Conservation (phyloP, 768 basidiomycete species). For the Pleurotus tuoliensis region DNA sequence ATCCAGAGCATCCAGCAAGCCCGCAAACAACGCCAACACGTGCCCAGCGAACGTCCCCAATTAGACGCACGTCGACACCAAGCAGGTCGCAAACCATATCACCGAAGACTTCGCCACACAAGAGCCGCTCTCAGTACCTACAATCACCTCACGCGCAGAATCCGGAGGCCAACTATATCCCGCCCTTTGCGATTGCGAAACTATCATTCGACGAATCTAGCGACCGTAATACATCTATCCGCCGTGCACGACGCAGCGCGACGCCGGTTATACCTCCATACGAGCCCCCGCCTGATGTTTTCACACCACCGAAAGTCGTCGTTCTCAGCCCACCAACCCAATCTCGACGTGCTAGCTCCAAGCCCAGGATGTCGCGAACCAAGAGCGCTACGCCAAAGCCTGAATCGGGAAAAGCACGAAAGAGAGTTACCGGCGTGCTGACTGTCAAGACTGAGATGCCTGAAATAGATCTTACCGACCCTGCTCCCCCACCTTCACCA, state of each 20-base stretch:
- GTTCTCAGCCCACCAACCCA: slow-evolving; percentile 36
- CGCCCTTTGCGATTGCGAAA: slow-evolving; percentile 23
- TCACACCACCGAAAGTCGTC: slow-evolving; percentile 68
- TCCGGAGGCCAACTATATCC: slow-evolving; percentile 46
- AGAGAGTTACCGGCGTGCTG: slow-evolving; percentile 5
- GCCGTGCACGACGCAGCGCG: slow-evolving; percentile 34
- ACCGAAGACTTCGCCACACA: slow-evolving; percentile 15
- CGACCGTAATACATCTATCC: neutral
- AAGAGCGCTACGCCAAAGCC: slow-evolving; percentile 14
- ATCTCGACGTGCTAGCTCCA: slow-evolving; percentile 15
- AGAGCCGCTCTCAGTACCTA: slow-evolving; percentile 19
- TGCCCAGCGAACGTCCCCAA: slow-evolving; percentile 5
- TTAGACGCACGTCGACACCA: slow-evolving; percentile 12
- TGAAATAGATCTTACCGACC: slow-evolving; percentile 51
- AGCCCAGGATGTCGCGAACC: slow-evolving; percentile 12
- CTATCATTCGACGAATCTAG: slow-evolving; percentile 3
- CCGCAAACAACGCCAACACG: slow-evolving; percentile 20
- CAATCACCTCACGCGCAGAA: slow-evolving; percentile 45
- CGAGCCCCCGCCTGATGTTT: slow-evolving; percentile 64
- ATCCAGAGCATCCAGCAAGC: slow-evolving; percentile 12
- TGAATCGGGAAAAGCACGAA: slow-evolving; percentile 15
- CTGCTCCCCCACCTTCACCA: slow-evolving; percentile 68
- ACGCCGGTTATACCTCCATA: slow-evolving; percentile 57
- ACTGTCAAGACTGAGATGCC: slow-evolving; percentile 64
- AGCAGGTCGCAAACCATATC: neutral